Percentiles rank a stretch among this genome's conserved stretches.
Evolutionary conservation across 495 filamentous ascomycete genomes (phyloP).

Genomic region (Hapsidospora chrysogenum): DNA sequence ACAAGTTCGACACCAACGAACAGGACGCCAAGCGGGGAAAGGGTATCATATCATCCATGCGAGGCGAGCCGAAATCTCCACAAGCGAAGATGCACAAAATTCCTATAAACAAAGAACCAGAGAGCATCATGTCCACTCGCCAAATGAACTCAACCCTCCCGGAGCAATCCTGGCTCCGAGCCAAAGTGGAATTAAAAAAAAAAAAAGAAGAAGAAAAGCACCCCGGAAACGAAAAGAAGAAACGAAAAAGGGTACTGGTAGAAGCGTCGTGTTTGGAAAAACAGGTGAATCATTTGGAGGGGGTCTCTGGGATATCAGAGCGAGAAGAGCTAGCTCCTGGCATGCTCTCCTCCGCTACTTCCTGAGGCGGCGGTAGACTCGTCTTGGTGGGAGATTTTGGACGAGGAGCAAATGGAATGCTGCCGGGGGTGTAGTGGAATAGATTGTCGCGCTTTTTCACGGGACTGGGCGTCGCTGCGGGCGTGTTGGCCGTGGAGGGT

Average conservation of each 20-base stretch:
- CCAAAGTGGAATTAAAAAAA: not conserved
- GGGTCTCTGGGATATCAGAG: too few relatives aligned
- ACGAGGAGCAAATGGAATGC: conserved; percentile 1
- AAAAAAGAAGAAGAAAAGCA: not conserved
- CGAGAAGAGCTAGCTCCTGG: not conserved
- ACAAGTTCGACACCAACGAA: too few relatives aligned
- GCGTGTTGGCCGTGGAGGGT: not conserved
- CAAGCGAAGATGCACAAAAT: too few relatives aligned
- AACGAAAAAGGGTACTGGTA: too few relatives aligned
- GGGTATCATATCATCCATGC: conserved; percentile 1
- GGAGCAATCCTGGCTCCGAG: too few relatives aligned
- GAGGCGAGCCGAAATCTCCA: too few relatives aligned
- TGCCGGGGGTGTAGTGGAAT: conserved; percentile 1
- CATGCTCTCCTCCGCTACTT: not conserved
- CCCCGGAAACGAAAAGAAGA: not conserved
- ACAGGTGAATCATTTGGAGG: too few relatives aligned
- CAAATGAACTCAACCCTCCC: too few relatives aligned
- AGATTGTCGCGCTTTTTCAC: conserved; percentile 5
- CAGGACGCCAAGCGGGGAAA: too few relatives aligned
- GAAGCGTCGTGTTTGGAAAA: too few relatives aligned
- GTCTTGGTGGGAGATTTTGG: not conserved
- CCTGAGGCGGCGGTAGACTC: not conserved
- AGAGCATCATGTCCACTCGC: too few relatives aligned
- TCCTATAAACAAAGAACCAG: too few relatives aligned
- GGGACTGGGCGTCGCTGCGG: conserved; percentile 4